Base-by-base conservation (phyloP, 352 stramenopile genomes). In the Pythium scleroteichum region DNA sequence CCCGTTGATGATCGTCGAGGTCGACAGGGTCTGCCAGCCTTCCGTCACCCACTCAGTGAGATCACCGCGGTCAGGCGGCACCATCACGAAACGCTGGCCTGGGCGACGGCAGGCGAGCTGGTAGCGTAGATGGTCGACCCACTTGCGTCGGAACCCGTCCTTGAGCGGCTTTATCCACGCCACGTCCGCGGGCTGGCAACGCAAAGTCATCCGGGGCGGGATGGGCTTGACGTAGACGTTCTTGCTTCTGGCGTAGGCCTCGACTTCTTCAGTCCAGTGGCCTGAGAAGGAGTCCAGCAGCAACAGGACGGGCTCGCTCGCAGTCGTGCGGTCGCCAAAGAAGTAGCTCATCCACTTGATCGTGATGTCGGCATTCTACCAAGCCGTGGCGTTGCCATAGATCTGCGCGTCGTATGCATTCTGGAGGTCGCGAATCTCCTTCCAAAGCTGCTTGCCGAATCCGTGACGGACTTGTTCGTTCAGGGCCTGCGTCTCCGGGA, bases 271-370 rank as follows among this genome's bases (percentile, higher is more conserved):
- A 0, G 53, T 72, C 68, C 53, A 76, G 38, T 73, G 64, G 1
- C 42, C 64, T 10, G 55, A 70, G 27, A 73, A 65, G 7, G 59
- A 55, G 32, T 76, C 62, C 4, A 75, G 60, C 5, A 76, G 50
- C 0, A 76, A 39, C 19, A 79, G 27, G 1, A 69, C 26, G 17
- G 61, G 62, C 4, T 71, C 58, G 41, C 32, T 62, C 13, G 58
- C 29, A 1, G 27, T 5, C 1, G 22, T 42, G 9, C 60, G 42
- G 12, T 61, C 20, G 2, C 59, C 62, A 48, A 78, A 78, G 26
- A 74, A 68, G 35, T 62, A 76, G n/a, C 32, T 17, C 32, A 78
- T 23, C 16, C 72, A 71, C 35, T 61, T 23, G 1, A 68, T 13
- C 0, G 59, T 65, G 19, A 78, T 45, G 20, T 16, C 22, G 16